A percentile compares a stretch with the other conserved stretches of the same genome.
These are phyloP conservation scores for Astrothelium macrocarpum DNA, from an alignment of 495 filamentous ascomycete species.

Conservation along the genomic window DNA sequence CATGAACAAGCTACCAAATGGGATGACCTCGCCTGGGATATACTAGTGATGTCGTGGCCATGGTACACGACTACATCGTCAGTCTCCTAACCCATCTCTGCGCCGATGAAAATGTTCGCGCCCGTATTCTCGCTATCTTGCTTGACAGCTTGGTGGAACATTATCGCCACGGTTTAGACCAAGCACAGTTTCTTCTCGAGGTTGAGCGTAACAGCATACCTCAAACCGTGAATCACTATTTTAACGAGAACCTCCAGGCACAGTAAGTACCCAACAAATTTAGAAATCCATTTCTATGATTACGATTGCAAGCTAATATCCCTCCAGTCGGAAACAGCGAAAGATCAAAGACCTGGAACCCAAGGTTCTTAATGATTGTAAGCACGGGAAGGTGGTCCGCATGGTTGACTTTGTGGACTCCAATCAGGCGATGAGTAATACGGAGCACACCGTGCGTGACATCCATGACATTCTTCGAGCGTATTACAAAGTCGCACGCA, in stretches of 20 bases:
- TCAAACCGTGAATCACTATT: slow-evolving; percentile 45
- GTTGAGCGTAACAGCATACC: slow-evolving; percentile 40
- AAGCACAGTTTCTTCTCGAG: slow-evolving; percentile 39
- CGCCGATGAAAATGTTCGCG: slow-evolving; percentile 31
- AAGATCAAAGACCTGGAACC: not conserved
- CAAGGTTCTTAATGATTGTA: slow-evolving; percentile 4
- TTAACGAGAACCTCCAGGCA: slow-evolving; percentile 42
- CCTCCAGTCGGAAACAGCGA: not conserved
- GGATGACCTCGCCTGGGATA: slow-evolving; percentile 38
- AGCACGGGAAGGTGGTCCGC: slow-evolving; percentile 20
- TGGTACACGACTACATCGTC: slow-evolving; percentile 41
- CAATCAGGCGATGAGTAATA: slow-evolving; percentile 36
- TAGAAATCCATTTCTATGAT: not conserved
- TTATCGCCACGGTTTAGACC: slow-evolving; percentile 21
- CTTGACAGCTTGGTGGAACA: slow-evolving; percentile 32
- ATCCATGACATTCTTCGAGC: slow-evolving; percentile 49
- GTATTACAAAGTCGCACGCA: slow-evolving; percentile 47
- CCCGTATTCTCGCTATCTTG: slow-evolving; percentile 34
- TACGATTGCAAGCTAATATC: not conserved
- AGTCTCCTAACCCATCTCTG: slow-evolving; percentile 32
- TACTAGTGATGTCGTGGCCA: slow-evolving; percentile 36
- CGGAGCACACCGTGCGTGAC: slow-evolving; percentile 37
- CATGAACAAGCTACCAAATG: slow-evolving; percentile 49
- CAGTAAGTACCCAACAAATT: slow-evolving; percentile 18
- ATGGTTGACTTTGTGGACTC: slow-evolving; percentile 19